These are phyloP conservation scores for Arthrocladium fulminans DNA, from an alignment of 2,329 filamentous ascomycete genomes.

Conservation along the genomic window DNA sequence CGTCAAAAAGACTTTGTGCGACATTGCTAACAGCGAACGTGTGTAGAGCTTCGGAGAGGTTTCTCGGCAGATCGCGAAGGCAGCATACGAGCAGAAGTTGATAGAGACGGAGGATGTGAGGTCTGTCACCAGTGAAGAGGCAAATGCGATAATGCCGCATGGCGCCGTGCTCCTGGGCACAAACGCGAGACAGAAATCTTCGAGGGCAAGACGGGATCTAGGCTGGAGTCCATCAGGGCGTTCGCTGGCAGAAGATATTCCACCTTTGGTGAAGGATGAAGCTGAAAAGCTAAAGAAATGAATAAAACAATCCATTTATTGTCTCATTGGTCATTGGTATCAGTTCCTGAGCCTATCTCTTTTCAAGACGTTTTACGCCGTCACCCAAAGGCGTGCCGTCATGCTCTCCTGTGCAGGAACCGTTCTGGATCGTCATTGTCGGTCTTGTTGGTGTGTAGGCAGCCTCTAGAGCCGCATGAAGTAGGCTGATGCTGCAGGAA, in stretches of 20 bases:
- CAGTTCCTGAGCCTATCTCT: too few relatives aligned
- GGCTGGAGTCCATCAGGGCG: constrained; percentile 22
- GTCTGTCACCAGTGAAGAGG: constrained; percentile 22
- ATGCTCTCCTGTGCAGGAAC: too few relatives aligned
- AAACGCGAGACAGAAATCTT: constrained; percentile 23
- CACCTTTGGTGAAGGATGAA: constrained; percentile 21
- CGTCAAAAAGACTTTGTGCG: neutral
- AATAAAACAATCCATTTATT: too few relatives aligned
- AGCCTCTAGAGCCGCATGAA: too few relatives aligned
- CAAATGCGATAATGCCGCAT: constrained; percentile 21
- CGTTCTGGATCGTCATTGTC: too few relatives aligned
- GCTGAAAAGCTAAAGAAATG: constrained; percentile 13
- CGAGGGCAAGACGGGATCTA: constrained; percentile 21
- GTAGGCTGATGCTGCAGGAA: too few relatives aligned
- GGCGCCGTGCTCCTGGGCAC: constrained; percentile 26
- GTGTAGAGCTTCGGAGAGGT: constrained; percentile 24
- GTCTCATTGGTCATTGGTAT: too few relatives aligned
- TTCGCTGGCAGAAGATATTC: constrained; percentile 24
- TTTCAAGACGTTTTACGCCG: too few relatives aligned
- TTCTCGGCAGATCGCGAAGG: constrained; percentile 20
- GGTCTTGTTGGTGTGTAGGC: too few relatives aligned
- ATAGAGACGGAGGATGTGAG: constrained; percentile 18
- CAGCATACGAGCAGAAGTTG: constrained; percentile 19
- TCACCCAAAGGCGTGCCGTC: too few relatives aligned
- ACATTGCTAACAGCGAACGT: constrained; percentile 6